Percentiles rank a stretch among this genome's conserved stretches.
These are phyloP conservation scores for Cryomyces antarcticus DNA, from an alignment of 495 filamentous ascomycete species.

Conservation along the genomic window DNA sequence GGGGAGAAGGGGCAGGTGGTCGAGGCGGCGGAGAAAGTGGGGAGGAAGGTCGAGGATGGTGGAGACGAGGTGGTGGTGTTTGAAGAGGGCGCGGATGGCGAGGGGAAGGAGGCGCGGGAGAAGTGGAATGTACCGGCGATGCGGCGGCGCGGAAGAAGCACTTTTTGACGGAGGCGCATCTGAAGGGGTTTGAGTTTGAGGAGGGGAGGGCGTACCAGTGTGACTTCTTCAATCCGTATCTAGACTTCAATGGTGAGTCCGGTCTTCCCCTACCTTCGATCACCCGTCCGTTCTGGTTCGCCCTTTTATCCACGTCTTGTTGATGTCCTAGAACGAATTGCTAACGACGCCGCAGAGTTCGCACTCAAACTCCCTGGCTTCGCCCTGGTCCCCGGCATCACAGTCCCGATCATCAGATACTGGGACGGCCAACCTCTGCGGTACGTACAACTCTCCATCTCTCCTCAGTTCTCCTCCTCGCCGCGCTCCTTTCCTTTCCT, in stretches of 20 bases:
- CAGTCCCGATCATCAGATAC: slow-evolving; percentile 59
- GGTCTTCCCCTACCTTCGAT: neutral
- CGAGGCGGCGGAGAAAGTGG: slow-evolving; percentile 15
- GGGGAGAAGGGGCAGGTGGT: slow-evolving; percentile 25
- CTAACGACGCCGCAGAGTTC: slow-evolving; percentile 31
- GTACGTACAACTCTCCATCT: slow-evolving; percentile 6
- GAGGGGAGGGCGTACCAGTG: slow-evolving; percentile 40
- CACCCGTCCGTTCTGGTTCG: slow-evolving; percentile 30
- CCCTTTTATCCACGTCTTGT: neutral
- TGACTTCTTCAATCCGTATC: slow-evolving; percentile 86
- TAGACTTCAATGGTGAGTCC: slow-evolving; percentile 53
- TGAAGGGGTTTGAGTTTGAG: slow-evolving; percentile 35
- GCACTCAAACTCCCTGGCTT: slow-evolving; percentile 59
- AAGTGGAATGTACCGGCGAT: slow-evolving; percentile 18
- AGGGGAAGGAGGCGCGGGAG: slow-evolving; percentile 30
- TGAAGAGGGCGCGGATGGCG: slow-evolving; percentile 25
- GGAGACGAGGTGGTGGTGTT: slow-evolving; percentile 4
- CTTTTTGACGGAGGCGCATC: slow-evolving; percentile 23
- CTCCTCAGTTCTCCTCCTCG: too few species aligned
- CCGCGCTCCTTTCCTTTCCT: neutral
- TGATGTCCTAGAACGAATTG: neutral
- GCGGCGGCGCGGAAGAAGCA: slow-evolving; percentile 17
- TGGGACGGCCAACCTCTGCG: slow-evolving; percentile 48
- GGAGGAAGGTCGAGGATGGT: slow-evolving; percentile 23
- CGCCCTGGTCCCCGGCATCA: slow-evolving; percentile 36